These are phyloP conservation scores for Dothistroma pini DNA, from an alignment of 2,329 filamentous ascomycete genomes.

Conservation along the genomic window DNA sequence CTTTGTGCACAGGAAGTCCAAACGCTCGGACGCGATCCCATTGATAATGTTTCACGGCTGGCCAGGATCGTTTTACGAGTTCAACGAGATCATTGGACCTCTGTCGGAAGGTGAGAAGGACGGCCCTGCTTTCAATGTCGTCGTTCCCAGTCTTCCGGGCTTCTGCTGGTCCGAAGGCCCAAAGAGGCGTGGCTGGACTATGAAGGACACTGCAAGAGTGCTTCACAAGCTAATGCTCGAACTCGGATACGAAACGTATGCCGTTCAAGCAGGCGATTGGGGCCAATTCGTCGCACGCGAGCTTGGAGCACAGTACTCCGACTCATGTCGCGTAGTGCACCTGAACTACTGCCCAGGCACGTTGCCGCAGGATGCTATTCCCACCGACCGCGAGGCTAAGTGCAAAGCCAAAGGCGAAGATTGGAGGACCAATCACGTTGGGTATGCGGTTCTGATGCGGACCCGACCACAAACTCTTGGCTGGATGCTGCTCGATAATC, in stretches of 20 bases:
- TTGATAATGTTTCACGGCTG: conserved; percentile 45
- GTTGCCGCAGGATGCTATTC: conserved; percentile 32
- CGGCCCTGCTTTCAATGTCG: conserved; percentile 51
- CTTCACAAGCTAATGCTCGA: conserved; percentile 41
- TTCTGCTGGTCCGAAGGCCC: conserved; percentile 47
- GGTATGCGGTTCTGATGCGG: conserved; percentile 43
- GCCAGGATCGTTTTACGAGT: conserved; percentile 47
- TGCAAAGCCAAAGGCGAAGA: conserved; percentile 35
- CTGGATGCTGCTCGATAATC: conserved; percentile 42
- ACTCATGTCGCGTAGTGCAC: conserved; percentile 40
- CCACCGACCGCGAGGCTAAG: conserved; percentile 35
- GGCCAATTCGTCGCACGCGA: conserved; percentile 41
- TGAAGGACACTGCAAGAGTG: conserved; percentile 38
- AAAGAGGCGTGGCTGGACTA: conserved; percentile 33
- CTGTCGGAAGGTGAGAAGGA: conserved; percentile 32
- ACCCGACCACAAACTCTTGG: conserved; percentile 45
- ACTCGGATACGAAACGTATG: conserved; percentile 41
- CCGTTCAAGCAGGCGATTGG: conserved; percentile 42
- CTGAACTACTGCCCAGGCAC: conserved; percentile 42
- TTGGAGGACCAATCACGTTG: conserved; percentile 40
- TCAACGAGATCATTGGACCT: conserved; percentile 39
- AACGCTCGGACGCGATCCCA: conserved; percentile 38
- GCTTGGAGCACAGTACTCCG: conserved; percentile 35
- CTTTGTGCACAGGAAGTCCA: conserved; percentile 39
- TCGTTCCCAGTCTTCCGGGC: conserved; percentile 57